Evolutionary conservation across 108 stramenopile genomes (phyloP).

Genomic region (Pseudonitzschia delicatissima): DNA sequence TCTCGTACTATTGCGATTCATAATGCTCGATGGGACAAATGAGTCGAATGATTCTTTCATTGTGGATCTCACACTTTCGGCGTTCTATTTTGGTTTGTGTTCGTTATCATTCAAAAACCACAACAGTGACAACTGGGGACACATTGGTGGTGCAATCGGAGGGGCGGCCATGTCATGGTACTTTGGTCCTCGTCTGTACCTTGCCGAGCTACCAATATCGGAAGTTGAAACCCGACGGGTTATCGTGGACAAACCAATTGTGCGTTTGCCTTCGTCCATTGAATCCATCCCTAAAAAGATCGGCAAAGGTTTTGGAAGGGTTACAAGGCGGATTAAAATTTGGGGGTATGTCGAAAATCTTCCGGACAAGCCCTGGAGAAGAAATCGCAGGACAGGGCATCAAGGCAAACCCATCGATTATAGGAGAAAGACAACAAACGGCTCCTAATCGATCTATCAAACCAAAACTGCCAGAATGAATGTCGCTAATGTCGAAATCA

Average conservation of each 20-base stretch:
- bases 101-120: slow-evolving; percentile 35
- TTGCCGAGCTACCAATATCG: slow-evolving; percentile 41
- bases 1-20: no score
- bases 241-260: slow-evolving; percentile 55
- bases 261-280: slow-evolving; percentile 42
- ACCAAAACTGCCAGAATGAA: slow-evolving; percentile 6
- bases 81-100: slow-evolving; percentile 38
- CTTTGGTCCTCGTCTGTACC: slow-evolving; percentile 71
- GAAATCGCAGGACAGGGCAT: slow-evolving; percentile 1
- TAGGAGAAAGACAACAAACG: slow-evolving; percentile 7
- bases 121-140: slow-evolving; percentile 74
- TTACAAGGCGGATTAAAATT: slow-evolving; percentile 34
- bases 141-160: slow-evolving; percentile 66
- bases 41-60: no score
- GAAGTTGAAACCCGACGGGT: slow-evolving; percentile 22
- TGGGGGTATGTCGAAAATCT: slow-evolving; percentile 25
- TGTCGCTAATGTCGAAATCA: not conserved
- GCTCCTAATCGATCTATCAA: slow-evolving; percentile 28
- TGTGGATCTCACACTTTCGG: slow-evolving; percentile 42
- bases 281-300: slow-evolving; percentile 45
- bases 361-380: slow-evolving; percentile 42
- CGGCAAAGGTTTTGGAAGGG: slow-evolving; percentile 9
- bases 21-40: no score
- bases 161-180: slow-evolving; percentile 74
- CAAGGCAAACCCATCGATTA: not conserved